These are phyloP conservation scores for Akanthomyces uredinophilus DNA, from an alignment of 2,329 filamentous ascomycete species.

Conservation along the genomic window DNA sequence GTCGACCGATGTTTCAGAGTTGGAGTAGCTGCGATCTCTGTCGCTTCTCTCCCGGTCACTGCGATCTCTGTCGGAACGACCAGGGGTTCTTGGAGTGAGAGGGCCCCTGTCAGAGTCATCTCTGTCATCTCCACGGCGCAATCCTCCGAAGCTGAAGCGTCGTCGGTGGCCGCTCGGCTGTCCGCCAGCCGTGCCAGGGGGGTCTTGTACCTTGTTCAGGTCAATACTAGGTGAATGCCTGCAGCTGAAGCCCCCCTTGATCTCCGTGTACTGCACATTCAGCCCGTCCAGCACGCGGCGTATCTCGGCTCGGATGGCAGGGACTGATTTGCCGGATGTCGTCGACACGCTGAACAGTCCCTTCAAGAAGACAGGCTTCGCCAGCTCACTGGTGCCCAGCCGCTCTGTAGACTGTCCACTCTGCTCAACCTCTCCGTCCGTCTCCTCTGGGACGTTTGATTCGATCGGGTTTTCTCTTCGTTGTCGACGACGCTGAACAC, in stretches of 20 bases:
- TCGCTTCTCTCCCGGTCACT: conserved; percentile 13
- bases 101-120: conserved; percentile 52
- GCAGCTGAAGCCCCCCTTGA: conserved; percentile 90
- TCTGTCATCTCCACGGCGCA: conserved; percentile 50
- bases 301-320: conserved; percentile 81
- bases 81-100: conserved; percentile 39
- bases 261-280: conserved; percentile 86
- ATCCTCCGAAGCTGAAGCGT: conserved; percentile 78
- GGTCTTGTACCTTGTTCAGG: conserved; percentile 65
- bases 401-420: conserved; percentile 58
- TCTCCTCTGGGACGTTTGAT: conserved; percentile 84
- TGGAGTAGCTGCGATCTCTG: conserved; percentile 69
- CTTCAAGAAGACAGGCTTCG: conserved; percentile 93
- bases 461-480: conserved; percentile 67
- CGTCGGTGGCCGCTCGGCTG: conserved; percentile 59
- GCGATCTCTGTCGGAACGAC: conserved; percentile 36
- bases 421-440: conserved; percentile 68
- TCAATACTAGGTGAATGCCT: conserved; percentile 86
- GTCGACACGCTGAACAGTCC: conserved; percentile 96
- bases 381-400: conserved; percentile 66
- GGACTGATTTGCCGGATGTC: conserved; percentile 84
- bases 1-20: conserved; percentile 81
- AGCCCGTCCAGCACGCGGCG: conserved; percentile 84
- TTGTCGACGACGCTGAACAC: conserved; percentile 79
- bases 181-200: conserved; percentile 52